Base-by-base conservation (phyloP, 1,139 yeast species). In the Zygosaccharomyces sapae region DNA sequence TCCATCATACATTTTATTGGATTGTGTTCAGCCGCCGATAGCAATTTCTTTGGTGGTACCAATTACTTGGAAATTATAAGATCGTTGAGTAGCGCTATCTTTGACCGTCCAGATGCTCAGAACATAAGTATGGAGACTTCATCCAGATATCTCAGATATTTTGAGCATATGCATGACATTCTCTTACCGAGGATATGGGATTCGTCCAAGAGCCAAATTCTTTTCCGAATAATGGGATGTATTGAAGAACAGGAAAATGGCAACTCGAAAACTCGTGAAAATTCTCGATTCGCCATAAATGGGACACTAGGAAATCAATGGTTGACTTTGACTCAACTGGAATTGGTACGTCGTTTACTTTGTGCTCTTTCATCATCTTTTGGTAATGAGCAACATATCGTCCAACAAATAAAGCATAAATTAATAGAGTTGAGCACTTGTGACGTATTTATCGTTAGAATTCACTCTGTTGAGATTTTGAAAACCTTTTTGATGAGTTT, bases 391-490 rank as follows among this genome's bases (percentile, higher is more conserved):
- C 53, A 54, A 16, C 48, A 45, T 24, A 45, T 54, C 33, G 55
- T 64, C n/a, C 59, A 58, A 19, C 53, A 52, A 19, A 62, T 66
- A 4, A 67, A 62, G 37, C 52, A 55, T 7, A 57, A 53, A 16
- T 49, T 74, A 3, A 56, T 67, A 44, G 58, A 59, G 13, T 55
- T 73, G 7, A 61, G 69, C 24, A 58, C 64, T 4, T 61, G 69
- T 36, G 62, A 65, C 19, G 64, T 66, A 24, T 69, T 67, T 41
- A 64, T 65, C 33, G 53, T 72, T 3, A 66, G 78, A 47, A 60
- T 71, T 5, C 59, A 65, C 36, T 63, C 76, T 0, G 63, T 62
- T 25, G 69, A 68, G 38, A 65, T 67, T 0, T 52, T 73, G 38
- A 70, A 65, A 43, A 52, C 51, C 1, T 68, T 74, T n/a, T 56